phyloP scores from a whole-genome alignment of 805 yeast genomes.

The Jamesozyma rosinii region DNA sequence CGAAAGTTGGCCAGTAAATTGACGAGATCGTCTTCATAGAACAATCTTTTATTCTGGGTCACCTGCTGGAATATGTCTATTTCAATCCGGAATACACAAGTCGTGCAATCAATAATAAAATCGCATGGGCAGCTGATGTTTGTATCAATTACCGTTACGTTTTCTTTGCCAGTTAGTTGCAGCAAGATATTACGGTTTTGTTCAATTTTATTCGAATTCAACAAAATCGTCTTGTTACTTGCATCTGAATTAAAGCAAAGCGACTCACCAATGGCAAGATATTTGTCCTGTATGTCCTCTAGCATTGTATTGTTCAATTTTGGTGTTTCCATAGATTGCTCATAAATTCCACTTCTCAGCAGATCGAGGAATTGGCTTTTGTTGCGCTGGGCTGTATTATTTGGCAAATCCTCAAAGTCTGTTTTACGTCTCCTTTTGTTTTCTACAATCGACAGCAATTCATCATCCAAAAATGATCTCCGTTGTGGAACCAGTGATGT shows the following conservation, averaged over 20 bases:
- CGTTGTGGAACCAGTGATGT: conserved; percentile 17
- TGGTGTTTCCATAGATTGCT: background rate
- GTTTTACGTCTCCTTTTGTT: conserved; percentile 2
- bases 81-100: conserved; percentile 15
- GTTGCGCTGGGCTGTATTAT: background rate
- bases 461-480: conserved; percentile 20
- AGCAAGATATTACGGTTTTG: conserved; percentile 9
- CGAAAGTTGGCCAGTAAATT: conserved; percentile 10
- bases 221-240: conserved; percentile 3
- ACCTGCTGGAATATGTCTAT: conserved; percentile 17
- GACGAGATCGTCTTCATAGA: conserved; percentile 9
- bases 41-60: conserved; percentile 3
- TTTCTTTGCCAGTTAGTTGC: conserved; percentile 1
- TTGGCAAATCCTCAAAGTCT: background rate
- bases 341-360: background rate
- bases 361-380: background rate
- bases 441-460: conserved; percentile 10
- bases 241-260: background rate
- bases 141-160: conserved; percentile 12
- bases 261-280: background rate
- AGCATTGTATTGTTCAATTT: background rate
- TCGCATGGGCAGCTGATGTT: conserved; percentile 9
- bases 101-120: conserved; percentile 12
- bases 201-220: conserved; percentile 10
- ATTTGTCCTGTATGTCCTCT: background rate